Base-by-base conservation (phyloP, 2,329 filamentous ascomycete species). In the Trichoderma gracile region DNA sequence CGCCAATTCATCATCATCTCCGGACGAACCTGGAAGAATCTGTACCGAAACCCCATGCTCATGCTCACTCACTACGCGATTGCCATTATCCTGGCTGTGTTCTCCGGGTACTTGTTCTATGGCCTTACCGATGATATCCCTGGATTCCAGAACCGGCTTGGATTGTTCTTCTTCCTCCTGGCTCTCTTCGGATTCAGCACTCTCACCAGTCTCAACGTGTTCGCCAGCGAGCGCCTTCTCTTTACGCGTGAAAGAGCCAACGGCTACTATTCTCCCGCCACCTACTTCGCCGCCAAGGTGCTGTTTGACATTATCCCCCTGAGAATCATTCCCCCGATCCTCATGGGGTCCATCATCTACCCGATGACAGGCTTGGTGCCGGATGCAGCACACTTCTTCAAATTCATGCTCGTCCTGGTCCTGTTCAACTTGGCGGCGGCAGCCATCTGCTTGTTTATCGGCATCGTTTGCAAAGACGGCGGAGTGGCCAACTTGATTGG, bases 1-100 rank as follows among this genome's bases (percentile, higher is more conserved):
- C 84, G 89, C 49, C 95, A 99, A 76, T 98, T 99, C 77, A 73
- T 89, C 62, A 97, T 99, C 70, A 82, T 99, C 14, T 96, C 94
- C 0, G 85, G 88, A 71, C 87, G 95, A 52, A 99, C 95, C 0
- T 99, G 94, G 94, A 93, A 91, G 73, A 99, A 99, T 73, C 83
- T 99, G 7, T 98, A 99, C 80, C 89, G 95, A 64, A 97, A 99
- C 75, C 95, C 95, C 1, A 93, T 98, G 86, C 81, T 99, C 66
- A 99, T 99, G 95, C 85, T 99, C 65, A 97, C 93, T 0, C 95
- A 99, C 78, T 99, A 98, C 74, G 95, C 95, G 43, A 98, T 97
- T 69, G 93, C 95, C 8, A 98, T 99, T 66, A 80, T 98, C 0
- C 85, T 99, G 6, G 95, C 93, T 1, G 94, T 98, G 5, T 90